These are phyloP conservation scores for Heracleum sosnowskyi DNA, from an alignment of 129 eudicot species.

Conservation along the genomic window DNA sequence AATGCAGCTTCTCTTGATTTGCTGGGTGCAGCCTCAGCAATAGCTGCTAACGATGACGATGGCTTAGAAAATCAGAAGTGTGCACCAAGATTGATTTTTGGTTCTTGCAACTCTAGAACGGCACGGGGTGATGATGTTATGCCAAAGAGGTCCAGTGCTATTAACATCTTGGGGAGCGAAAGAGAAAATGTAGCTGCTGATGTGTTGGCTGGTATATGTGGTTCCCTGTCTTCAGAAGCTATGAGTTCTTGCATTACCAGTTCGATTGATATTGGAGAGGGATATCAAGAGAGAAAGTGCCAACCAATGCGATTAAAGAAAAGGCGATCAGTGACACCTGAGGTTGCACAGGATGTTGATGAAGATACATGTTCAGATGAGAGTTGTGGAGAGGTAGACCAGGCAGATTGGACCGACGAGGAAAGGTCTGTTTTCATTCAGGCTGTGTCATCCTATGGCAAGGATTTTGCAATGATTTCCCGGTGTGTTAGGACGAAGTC, in stretches of 20 bases:
- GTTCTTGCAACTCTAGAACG: slow-evolving; percentile 23
- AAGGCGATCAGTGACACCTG: slow-evolving; percentile 42
- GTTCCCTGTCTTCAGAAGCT: slow-evolving; percentile 94
- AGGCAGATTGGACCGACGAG: slow-evolving; percentile 81
- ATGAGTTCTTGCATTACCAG: slow-evolving; percentile 92
- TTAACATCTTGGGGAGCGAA: slow-evolving; percentile 34
- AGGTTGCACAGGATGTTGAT: slow-evolving; percentile 47
- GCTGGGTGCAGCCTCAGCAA: slow-evolving; percentile 75
- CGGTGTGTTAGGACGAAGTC: slow-evolving; percentile 60
- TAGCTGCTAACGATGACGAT: slow-evolving; percentile 49
- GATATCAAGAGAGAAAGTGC: slow-evolving; percentile 39
- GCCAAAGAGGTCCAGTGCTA: slow-evolving; percentile 33
- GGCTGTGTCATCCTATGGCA: slow-evolving; percentile 62
- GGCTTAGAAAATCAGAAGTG: slow-evolving; percentile 27
- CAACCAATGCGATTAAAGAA: slow-evolving; percentile 29
- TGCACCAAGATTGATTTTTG: slow-evolving; percentile 22
- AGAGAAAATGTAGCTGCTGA: slow-evolving; percentile 85
- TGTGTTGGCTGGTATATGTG: slow-evolving; percentile 94
- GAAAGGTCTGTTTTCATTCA: slow-evolving; percentile 66
- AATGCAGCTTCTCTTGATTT: slow-evolving; percentile 71
- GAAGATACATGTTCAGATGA: slow-evolving; percentile 83
- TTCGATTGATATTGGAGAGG: slow-evolving; percentile 55
- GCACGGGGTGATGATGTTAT: slow-evolving; percentile 22
- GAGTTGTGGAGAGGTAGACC: slow-evolving; percentile 66
- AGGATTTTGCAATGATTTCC: slow-evolving; percentile 71